These are phyloP conservation scores for Pleurotus pulmonarius DNA, from an alignment of 768 basidiomycete genomes.

Conservation along the genomic window DNA sequence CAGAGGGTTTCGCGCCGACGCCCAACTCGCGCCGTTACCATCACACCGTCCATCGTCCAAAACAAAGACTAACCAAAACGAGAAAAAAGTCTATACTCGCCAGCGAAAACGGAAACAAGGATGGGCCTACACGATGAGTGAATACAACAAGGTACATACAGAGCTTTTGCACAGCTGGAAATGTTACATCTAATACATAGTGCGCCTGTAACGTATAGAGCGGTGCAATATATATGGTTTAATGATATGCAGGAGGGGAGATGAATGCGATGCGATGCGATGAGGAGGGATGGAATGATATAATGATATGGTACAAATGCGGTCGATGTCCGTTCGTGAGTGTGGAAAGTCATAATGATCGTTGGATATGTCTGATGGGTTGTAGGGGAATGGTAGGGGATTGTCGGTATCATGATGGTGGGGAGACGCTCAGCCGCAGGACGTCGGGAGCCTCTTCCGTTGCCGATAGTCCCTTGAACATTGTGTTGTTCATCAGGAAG, in stretches of 20 bases:
- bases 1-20: too few species aligned
- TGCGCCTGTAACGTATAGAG: not conserved
- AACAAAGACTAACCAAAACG: too few species aligned
- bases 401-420: not conserved
- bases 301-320: not conserved
- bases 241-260: not conserved
- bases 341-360: not conserved
- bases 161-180: too few species aligned
- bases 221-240: not conserved
- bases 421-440: constrained; percentile 19
- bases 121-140: too few species aligned
- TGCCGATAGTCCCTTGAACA: constrained; percentile 34
- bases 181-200: not conserved
- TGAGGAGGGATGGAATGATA: not conserved
- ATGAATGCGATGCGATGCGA: not conserved
- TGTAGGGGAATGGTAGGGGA: too few species aligned
- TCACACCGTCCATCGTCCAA: too few species aligned
- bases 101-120: too few species aligned
- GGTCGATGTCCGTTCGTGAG: not conserved
- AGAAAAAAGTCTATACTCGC: too few species aligned
- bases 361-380: not conserved
- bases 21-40: too few species aligned
- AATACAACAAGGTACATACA: too few species aligned
- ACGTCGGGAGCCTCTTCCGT: constrained; percentile 26
- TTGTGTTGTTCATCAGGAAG: constrained; percentile 32